Conservation (phyloP, 805 yeast species). For the Nakazawaea peltata region DNA sequence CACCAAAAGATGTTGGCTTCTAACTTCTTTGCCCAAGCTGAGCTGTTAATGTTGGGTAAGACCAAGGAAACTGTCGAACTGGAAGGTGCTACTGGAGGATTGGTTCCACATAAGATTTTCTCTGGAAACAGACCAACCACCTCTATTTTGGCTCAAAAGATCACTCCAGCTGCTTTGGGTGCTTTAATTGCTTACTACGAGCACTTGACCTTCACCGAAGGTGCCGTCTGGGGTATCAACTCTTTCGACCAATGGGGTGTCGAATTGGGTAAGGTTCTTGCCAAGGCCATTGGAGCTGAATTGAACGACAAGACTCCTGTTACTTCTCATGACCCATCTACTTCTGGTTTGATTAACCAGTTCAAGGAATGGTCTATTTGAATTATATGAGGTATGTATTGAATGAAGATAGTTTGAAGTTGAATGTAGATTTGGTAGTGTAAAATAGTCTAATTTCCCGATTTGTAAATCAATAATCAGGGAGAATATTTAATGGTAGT, state of each 20-base stretch:
- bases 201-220: constrained; percentile 95
- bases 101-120: constrained; percentile 94
- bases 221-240: constrained; percentile 99
- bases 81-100: constrained; percentile 82
- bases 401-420: too few relatives aligned
- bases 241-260: constrained; percentile 99
- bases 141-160: constrained; percentile 88
- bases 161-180: constrained; percentile 95
- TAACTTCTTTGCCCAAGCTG: constrained; percentile 97
- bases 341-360: constrained; percentile 89
- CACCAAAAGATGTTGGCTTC: constrained; percentile 99
- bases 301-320: constrained; percentile 55
- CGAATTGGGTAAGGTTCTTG: constrained; percentile 95
- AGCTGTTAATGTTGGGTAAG: constrained; percentile 96
- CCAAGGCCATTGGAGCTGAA: constrained; percentile 91
- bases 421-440: not conserved
- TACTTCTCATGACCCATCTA: constrained; percentile 77
- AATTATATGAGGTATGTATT: too few relatives aligned
- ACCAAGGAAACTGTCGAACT: constrained; percentile 71
- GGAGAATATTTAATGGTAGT: too few relatives aligned
- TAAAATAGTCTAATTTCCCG: not conserved
- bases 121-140: constrained; percentile 99
- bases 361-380: constrained; percentile 72
- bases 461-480: too few relatives aligned
- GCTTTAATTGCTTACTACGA: constrained; percentile 97